A percentile compares a stretch with the other conserved stretches of the same genome.
These are phyloP conservation scores for Sequoia sempervirens DNA, from an alignment of 75 land plant species.

Conservation along the genomic window DNA sequence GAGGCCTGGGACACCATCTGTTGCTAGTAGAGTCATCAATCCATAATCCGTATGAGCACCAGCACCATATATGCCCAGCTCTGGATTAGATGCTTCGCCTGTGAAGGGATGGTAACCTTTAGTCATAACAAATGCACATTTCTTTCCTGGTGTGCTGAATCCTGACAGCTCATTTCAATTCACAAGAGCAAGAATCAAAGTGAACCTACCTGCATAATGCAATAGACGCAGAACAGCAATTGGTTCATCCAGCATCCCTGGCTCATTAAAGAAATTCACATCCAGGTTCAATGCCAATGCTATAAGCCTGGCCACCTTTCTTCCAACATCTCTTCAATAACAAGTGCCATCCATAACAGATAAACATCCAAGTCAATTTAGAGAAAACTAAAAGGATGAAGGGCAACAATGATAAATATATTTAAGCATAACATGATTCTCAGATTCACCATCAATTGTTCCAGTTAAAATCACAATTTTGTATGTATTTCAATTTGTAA, in stretches of 20 bases:
- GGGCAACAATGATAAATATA: neutral
- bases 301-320: slow-evolving; percentile 59
- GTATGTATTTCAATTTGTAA: neutral
- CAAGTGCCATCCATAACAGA: neutral
- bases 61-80: slow-evolving; percentile 77
- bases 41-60: slow-evolving; percentile 98
- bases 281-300: slow-evolving; percentile 83
- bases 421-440: neutral
- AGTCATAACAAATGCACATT: neutral
- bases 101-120: slow-evolving; percentile 1
- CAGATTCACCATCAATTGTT: neutral
- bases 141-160: neutral
- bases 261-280: slow-evolving; percentile 66
- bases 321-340: slow-evolving; percentile 58
- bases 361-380: neutral
- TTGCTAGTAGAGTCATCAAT: slow-evolving; percentile 84
- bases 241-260: slow-evolving; percentile 82
- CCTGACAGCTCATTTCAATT: neutral
- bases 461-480: neutral
- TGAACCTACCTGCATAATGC: slow-evolving; percentile 69
- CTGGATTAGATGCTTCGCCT: slow-evolving; percentile 73
- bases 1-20: slow-evolving; percentile 81
- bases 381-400: neutral
- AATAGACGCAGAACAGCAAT: slow-evolving; percentile 81
- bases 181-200: neutral